Percentiles rank a stretch among this genome's conserved stretches.
These are phyloP conservation scores for Venturia asperata DNA, from an alignment of 2,329 filamentous ascomycete genomes.

Conservation along the genomic window DNA sequence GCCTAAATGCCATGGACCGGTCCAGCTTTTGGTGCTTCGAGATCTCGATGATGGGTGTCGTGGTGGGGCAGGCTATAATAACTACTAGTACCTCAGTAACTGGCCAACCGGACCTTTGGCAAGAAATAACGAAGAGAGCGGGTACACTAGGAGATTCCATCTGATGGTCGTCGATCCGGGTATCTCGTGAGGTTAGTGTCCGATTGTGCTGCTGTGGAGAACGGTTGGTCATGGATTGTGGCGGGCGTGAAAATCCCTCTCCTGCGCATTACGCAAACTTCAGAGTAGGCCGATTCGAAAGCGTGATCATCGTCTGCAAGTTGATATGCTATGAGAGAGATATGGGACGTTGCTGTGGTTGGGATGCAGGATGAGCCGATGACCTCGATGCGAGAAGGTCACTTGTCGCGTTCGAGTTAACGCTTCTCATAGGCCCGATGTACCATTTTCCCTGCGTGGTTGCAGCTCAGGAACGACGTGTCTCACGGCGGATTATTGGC, in stretches of 20 bases:
- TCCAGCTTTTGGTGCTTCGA: background rate
- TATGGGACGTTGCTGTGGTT: background rate
- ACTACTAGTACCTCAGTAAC: no score
- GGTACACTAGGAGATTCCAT: background rate
- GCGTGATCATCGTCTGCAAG: background rate
- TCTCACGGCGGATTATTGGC: background rate
- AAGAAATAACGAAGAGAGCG: background rate
- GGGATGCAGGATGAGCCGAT: background rate
- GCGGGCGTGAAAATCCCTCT: background rate
- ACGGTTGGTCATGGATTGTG: conserved; percentile 2
- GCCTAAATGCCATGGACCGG: background rate
- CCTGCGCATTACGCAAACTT: conserved; percentile 3
- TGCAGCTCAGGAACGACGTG: conserved; percentile 3
- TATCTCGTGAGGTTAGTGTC: background rate
- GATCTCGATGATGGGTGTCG: background rate
- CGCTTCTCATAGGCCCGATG: background rate
- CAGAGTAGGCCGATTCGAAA: background rate
- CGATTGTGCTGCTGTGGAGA: background rate
- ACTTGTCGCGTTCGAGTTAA: conserved; percentile 3
- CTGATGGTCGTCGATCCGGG: background rate
- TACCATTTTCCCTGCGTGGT: background rate
- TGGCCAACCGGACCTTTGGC: background rate
- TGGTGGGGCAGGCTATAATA: background rate
- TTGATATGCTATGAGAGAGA: background rate
- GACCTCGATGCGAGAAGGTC: background rate